Conservation (phyloP, 805 yeast genomes). For the Starmerella asiatica region DNA sequence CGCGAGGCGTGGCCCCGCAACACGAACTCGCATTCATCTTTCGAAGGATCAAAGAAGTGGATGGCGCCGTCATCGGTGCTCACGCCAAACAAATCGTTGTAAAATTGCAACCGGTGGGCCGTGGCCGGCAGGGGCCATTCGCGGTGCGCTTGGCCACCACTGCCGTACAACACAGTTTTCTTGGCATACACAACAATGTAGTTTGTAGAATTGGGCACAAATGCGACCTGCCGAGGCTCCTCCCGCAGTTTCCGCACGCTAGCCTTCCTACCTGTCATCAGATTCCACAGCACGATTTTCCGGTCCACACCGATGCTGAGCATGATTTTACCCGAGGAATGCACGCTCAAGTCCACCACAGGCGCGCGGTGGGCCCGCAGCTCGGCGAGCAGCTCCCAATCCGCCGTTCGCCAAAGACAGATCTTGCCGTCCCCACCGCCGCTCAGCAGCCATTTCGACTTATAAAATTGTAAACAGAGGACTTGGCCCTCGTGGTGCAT, state of each 20-base stretch:
- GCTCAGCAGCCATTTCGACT: conserved; percentile 67
- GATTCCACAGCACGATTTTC: conserved; percentile 80
- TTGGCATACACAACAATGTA: conserved; percentile 60
- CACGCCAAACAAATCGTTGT: conserved; percentile 44
- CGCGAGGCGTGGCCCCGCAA: conserved; percentile 75
- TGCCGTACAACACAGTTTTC: conserved; percentile 22
- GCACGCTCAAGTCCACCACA: conserved; percentile 74
- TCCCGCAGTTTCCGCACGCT: conserved; percentile 46
- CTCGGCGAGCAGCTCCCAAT: conserved; percentile 86
- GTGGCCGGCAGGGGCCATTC: conserved; percentile 34
- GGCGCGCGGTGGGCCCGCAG: conserved; percentile 81
- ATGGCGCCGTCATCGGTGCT: conserved; percentile 66
- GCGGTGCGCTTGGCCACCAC: conserved; percentile 36
- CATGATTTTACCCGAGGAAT: conserved; percentile 81
- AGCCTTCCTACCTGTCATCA: conserved; percentile 93
- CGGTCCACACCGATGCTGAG: conserved; percentile 77
- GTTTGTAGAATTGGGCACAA: conserved; percentile 53
- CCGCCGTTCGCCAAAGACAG: conserved; percentile 87
- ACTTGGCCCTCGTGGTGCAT: conserved; percentile 83
- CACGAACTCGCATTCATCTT: conserved; percentile 34
- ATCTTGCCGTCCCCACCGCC: conserved; percentile 86
- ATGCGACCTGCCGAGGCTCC: conserved; percentile 28
- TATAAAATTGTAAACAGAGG: conserved; percentile 51
- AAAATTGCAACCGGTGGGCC: conserved; percentile 53
- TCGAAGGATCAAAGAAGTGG: conserved; percentile 35